phyloP scores from a whole-genome alignment of 148 eudicot genomes.

The Vaccinium macrocarpon region DNA sequence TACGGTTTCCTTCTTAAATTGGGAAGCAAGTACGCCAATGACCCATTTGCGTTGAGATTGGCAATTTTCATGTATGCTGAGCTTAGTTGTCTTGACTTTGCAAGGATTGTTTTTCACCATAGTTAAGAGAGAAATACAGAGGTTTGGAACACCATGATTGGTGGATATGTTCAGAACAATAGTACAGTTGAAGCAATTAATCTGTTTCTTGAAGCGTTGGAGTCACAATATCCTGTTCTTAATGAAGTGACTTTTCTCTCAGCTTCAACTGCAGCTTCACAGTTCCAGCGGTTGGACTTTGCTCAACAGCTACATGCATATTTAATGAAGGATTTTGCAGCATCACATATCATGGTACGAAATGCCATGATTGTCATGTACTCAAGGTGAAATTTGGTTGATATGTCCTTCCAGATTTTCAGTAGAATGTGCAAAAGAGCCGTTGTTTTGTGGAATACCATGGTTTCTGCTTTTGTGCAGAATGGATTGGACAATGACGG shows the following conservation, averaged over 20 bases:
- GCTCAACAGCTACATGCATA: slow-evolving; percentile 72
- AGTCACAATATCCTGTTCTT: slow-evolving; percentile 31
- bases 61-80: slow-evolving; percentile 77
- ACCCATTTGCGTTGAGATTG: slow-evolving; percentile 69
- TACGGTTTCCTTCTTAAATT: slow-evolving; percentile 69
- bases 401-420: slow-evolving; percentile 63
- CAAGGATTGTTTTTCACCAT: slow-evolving; percentile 59
- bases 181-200: slow-evolving; percentile 62
- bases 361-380: slow-evolving; percentile 79
- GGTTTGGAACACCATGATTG: slow-evolving; percentile 94
- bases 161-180: slow-evolving; percentile 68
- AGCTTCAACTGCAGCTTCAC: slow-evolving; percentile 76
- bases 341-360: slow-evolving; percentile 40
- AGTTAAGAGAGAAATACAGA: slow-evolving; percentile 71
- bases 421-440: slow-evolving; percentile 74
- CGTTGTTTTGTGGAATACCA: slow-evolving; percentile 82
- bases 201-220: slow-evolving; percentile 57
- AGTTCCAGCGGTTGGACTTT: slow-evolving; percentile 52
- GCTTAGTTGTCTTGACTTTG: slow-evolving; percentile 53
- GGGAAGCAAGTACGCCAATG: slow-evolving; percentile 52
- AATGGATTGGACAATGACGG: slow-evolving; percentile 73
- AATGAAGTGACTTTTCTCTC: slow-evolving; percentile 70
- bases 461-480: slow-evolving; percentile 76
- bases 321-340: slow-evolving; percentile 43
- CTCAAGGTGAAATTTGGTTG: slow-evolving; percentile 69